Conservation (phyloP, 1,284 basidiomycete species). For the Ceratobasidium sp. region DNA sequence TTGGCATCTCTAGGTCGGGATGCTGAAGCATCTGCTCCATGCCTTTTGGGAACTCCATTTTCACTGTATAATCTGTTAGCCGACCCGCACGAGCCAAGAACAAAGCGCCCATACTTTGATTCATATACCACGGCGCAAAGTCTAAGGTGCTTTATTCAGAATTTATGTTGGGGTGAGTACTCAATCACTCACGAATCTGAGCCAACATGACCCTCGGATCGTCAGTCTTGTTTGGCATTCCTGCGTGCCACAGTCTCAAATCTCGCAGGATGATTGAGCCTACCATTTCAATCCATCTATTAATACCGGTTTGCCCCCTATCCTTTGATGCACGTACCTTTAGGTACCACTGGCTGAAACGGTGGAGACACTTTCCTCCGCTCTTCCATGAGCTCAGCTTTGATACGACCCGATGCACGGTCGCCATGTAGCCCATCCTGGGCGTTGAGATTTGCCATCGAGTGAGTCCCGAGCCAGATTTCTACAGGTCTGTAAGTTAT, state of each 20-base stretch:
- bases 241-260: conserved; percentile 46
- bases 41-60: conserved; percentile 44
- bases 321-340: conserved; percentile 14
- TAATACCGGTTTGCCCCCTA: neutral
- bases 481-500: conserved; percentile 6
- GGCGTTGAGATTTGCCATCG: conserved; percentile 34
- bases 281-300: neutral
- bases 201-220: conserved; percentile 45
- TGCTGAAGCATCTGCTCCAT: conserved; percentile 37
- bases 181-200: conserved; percentile 40
- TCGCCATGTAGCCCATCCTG: conserved; percentile 44
- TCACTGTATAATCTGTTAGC: conserved; percentile 26
- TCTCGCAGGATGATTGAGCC: conserved; percentile 31
- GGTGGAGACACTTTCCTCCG: conserved; percentile 33
- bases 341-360: conserved; percentile 44
- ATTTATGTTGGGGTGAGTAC: neutral
- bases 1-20: conserved; percentile 39
- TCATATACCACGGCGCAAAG: conserved; percentile 46
- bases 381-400: conserved; percentile 14
- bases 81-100: neutral
- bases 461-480: conserved; percentile 47
- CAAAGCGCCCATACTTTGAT: conserved; percentile 27
- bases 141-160: conserved; percentile 1
- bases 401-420: conserved; percentile 43
- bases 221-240: conserved; percentile 44